Evolutionary conservation across 176 grass and related monocot species (phyloP).

Genomic region (Sorghum bicolor): Sorghum_bicolor_NCBIv3 NC_012873.2:61533501-61534000

Average conservation of each 20-base stretch:
- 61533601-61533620: too few relatives aligned
- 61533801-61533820: too few relatives aligned
- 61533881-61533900: not conserved
- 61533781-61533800: not conserved
- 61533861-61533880: not conserved
- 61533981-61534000: constrained; percentile 26
- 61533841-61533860: not conserved
- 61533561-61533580: too few relatives aligned
- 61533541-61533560: too few relatives aligned
- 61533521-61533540: too few relatives aligned
- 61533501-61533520: too few relatives aligned
- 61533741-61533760: not conserved
- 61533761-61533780: not conserved
- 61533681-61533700: not conserved
- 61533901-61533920: not conserved
- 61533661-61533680: not conserved
- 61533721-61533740: not conserved
- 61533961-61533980: constrained; percentile 22
- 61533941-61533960: constrained; percentile 9
- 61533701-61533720: not conserved
- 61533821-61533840: too few relatives aligned
- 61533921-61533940: constrained; percentile 4
- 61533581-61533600: too few relatives aligned
- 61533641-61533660: not conserved
- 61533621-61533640: too few relatives aligned